These are phyloP conservation scores for Lactarius quietus DNA, from an alignment of 768 basidiomycete genomes.

Conservation along the genomic window DNA sequence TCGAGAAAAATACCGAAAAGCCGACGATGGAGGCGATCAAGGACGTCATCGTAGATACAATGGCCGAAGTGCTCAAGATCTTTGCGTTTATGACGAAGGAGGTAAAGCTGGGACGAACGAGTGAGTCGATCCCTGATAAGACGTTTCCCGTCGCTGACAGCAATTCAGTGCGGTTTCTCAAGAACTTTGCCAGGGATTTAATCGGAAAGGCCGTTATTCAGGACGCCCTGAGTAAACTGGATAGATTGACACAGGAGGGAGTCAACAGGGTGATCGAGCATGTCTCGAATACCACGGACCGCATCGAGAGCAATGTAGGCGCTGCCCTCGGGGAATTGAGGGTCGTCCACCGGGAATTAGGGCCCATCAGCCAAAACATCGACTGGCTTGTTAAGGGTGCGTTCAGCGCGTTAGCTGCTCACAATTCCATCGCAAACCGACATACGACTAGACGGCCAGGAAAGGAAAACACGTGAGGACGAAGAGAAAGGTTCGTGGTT, in stretches of 20 bases:
- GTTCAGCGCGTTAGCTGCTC: background rate
- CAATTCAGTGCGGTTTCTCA: background rate
- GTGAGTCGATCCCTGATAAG: background rate
- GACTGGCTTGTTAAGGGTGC: background rate
- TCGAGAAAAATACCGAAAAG: background rate
- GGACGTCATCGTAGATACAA: background rate
- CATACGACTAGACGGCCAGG: background rate
- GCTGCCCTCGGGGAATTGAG: too few relatives aligned
- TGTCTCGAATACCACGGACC: too few relatives aligned
- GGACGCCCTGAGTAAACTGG: too few relatives aligned
- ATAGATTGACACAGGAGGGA: too few relatives aligned
- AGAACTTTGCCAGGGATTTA: background rate
- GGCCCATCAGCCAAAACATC: background rate
- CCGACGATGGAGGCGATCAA: background rate
- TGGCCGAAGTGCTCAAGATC: background rate
- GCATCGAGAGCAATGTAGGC: too few relatives aligned
- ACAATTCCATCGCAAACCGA: background rate
- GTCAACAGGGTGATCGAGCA: too few relatives aligned
- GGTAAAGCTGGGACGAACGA: background rate
- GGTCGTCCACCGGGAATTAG: too few relatives aligned
- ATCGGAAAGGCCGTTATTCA: too few relatives aligned
- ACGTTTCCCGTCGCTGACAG: background rate
- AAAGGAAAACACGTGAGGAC: too few relatives aligned
- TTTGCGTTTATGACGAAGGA: background rate
- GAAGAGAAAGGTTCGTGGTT: too few relatives aligned